These are phyloP conservation scores for Chlorella sp. DNA, from an alignment of 139 green algal genomes.

Conservation along the genomic window DNA sequence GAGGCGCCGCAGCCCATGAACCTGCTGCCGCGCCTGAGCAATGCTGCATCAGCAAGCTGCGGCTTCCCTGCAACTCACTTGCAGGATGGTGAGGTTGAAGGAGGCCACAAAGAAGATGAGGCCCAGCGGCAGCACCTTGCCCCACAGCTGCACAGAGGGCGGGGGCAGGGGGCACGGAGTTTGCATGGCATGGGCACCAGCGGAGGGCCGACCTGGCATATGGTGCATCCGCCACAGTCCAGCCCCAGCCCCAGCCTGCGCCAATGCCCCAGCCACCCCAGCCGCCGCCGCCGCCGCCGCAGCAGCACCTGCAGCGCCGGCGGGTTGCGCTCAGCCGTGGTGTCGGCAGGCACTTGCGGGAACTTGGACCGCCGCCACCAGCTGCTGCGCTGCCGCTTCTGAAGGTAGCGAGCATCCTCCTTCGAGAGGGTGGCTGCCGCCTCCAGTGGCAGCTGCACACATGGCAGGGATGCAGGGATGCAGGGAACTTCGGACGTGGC, in stretches of 20 bases:
- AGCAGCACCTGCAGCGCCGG: slow-evolving; percentile 55
- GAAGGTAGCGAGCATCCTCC: slow-evolving; percentile 61
- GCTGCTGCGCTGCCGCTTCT: slow-evolving; percentile 53
- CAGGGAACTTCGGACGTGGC: too few relatives aligned
- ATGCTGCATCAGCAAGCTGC: too few relatives aligned
- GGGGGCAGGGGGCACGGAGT: slow-evolving; percentile 31
- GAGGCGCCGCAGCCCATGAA: too few relatives aligned
- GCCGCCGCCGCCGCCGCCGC: too few relatives aligned
- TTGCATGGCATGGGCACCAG: too few relatives aligned
- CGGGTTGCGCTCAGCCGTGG: not conserved
- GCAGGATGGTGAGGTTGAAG: slow-evolving; percentile 86
- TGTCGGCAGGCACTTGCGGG: slow-evolving; percentile 25
- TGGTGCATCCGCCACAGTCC: too few relatives aligned
- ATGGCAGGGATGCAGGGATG: too few relatives aligned
- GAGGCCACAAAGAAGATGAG: slow-evolving; percentile 83
- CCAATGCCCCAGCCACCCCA: too few relatives aligned
- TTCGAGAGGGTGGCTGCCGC: slow-evolving; percentile 42
- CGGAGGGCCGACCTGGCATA: too few relatives aligned
- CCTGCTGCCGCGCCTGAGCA: too few relatives aligned
- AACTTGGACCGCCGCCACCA: slow-evolving; percentile 59
- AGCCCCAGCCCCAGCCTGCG: too few relatives aligned
- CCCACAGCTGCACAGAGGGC: slow-evolving; percentile 64
- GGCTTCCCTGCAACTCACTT: too few relatives aligned
- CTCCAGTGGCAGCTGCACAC: slow-evolving; percentile 59
- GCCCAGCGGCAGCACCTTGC: slow-evolving; percentile 77